Base-by-base conservation (phyloP, 1,284 basidiomycete genomes). In the Lentinula novae-zelandiae region DNA sequence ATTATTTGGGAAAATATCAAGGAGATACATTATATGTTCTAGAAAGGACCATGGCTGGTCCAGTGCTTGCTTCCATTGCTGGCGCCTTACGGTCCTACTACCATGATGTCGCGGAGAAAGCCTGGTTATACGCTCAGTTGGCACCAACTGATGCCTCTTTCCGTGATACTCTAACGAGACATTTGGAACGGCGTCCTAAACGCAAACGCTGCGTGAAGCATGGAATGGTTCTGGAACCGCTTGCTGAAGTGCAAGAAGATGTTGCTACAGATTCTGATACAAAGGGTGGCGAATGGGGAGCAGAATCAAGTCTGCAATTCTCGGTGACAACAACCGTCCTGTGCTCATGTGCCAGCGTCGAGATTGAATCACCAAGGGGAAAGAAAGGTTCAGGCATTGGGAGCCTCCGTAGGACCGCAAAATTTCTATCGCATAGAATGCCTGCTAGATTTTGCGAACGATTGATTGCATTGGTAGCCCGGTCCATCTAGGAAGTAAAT, bases 11-110 rank as follows among this genome's bases (percentile, higher is more conserved):
- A 5, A 58, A 20, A 34, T 58, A 40, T 31, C 10, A 51, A 7
- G 48, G 50, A 10, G 57, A 58, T 40, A 12, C 33, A 51, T 27
- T 58, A 10, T 58, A 50, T 20, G 38, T 58, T 42, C 49, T 58
- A 5, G 48, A 58, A 27, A 58, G 57, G 34, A 38, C 52, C 15
- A n/a, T 12, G 48, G 39, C 57, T 52, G 27, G 12, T 40, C 34
- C 49, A 17, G 57, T 31, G 10, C 48, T 58, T 31, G 36, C 36
- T 22, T 39, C 48, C 46, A 3, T 58, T n/a, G 9, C 36, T 42
- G 22, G 15, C 31, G 50, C 31, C n/a, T 10, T 50, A 17, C 42
- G 42, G n/a, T 10, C 49, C 20, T 36, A 52, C 36, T 50, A 58
- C 34, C 10, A 39, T 38, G 22, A 15, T n/a, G 6, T 58, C 4